These are phyloP conservation scores for Prosopis cineraria DNA, from an alignment of 306 rosid genomes.

Conservation along the genomic window DNA sequence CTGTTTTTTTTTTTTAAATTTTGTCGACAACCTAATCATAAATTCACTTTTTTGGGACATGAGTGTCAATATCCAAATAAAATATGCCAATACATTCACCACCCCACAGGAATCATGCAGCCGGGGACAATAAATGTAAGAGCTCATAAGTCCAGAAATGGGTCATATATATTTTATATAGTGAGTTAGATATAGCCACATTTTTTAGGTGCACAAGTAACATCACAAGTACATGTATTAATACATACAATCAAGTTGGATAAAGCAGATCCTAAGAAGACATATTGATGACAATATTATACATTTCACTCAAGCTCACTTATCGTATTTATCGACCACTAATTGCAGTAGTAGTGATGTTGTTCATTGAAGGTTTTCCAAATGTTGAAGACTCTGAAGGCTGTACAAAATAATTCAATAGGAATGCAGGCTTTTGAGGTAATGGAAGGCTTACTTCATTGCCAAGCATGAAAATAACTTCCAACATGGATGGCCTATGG, in stretches of 20 bases:
- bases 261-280: no score
- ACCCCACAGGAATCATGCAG: no score
- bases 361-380: neutral
- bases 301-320: neutral
- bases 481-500: neutral
- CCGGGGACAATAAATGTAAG: no score
- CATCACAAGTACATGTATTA: no score
- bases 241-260: neutral
- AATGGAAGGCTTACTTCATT: neutral
- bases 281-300: neutral
- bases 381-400: neutral
- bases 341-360: neutral
- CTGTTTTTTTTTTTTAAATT: no score
- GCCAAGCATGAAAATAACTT: neutral
- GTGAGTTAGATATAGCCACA: no score
- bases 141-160: no score
- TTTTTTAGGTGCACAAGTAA: neutral
- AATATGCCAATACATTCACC: no score
- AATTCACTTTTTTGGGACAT: no score
- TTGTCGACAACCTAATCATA: no score
- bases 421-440: neutral
- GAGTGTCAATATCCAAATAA: no score
- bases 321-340: neutral
- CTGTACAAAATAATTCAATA: neutral
- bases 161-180: no score